Conservation (phyloP, 192 early-diverging fungal species). For the Gryganskiella cystojenkinii region DNA sequence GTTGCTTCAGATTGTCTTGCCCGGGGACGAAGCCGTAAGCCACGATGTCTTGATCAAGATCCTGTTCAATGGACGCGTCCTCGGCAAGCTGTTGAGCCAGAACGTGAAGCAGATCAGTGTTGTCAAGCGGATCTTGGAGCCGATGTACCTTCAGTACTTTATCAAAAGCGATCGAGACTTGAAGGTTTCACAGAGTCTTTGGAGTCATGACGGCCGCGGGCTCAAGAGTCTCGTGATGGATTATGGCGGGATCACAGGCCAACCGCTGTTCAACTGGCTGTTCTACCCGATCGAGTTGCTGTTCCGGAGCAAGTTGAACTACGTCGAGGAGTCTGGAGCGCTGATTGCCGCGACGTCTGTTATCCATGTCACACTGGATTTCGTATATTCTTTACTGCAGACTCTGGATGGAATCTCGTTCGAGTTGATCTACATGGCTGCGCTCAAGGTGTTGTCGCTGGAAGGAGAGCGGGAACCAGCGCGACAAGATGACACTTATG, state of each 20-base stretch:
- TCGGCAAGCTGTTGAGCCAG: conserved; percentile 37
- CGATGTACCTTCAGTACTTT: conserved; percentile 40
- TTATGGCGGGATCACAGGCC: conserved; percentile 41
- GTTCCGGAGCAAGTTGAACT: conserved; percentile 35
- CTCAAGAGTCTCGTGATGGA: conserved; percentile 31
- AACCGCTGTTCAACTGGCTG: conserved; percentile 50
- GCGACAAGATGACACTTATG: conserved; percentile 11
- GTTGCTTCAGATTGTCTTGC: conserved; percentile 38
- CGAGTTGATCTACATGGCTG: conserved; percentile 40
- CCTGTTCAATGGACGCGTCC: conserved; percentile 37
- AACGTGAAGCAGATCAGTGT: conserved; percentile 31
- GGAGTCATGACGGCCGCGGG: conserved; percentile 46
- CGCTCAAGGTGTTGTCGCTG: conserved; percentile 32
- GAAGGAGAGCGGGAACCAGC: conserved; percentile 42
- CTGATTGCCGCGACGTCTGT: conserved; percentile 48
- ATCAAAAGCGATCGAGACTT: conserved; percentile 27
- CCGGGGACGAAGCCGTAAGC: conserved; percentile 44
- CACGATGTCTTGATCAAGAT: conserved; percentile 41
- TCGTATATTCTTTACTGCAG: conserved; percentile 45
- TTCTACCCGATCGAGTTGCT: conserved; percentile 46
- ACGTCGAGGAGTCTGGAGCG: conserved; percentile 47
- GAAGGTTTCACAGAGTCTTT: conserved; percentile 25
- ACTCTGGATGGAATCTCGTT: conserved; percentile 48
- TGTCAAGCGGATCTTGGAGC: conserved; percentile 39
- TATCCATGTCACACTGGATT: conserved; percentile 29